Percentiles rank a stretch among this genome's conserved stretches.
Evolutionary conservation across 192 early-diverging fungal species (phyloP).

Genomic region (Linnemannia elongata): DNA sequence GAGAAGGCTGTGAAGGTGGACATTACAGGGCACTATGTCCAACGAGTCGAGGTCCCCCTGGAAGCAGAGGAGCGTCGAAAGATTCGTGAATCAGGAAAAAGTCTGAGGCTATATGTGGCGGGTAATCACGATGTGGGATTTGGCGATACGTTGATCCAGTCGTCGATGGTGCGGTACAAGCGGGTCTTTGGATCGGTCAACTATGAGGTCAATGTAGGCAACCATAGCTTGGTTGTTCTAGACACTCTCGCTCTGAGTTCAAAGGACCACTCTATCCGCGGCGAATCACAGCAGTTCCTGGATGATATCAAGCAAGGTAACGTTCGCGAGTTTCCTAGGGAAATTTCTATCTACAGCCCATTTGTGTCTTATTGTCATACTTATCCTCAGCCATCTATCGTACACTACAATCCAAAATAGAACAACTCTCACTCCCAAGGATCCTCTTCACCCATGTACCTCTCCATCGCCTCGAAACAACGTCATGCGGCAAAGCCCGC

Average conservation of each 20-base stretch:
- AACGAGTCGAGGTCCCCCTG: conserved; percentile 17
- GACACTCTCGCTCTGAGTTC: conserved; percentile 84
- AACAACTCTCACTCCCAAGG: conserved; percentile 51
- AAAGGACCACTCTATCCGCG: conserved; percentile 45
- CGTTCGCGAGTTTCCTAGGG: neutral
- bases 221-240: conserved; percentile 77
- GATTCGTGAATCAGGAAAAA: conserved; percentile 37
- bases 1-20: conserved; percentile 61
- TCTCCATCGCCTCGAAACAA: conserved; percentile 74
- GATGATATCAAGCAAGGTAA: conserved; percentile 57
- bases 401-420: conserved; percentile 7
- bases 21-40: conserved; percentile 22
- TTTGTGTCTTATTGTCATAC: neutral
- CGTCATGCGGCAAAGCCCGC: conserved; percentile 80
- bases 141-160: conserved; percentile 66
- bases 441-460: conserved; percentile 93
- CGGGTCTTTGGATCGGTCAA: conserved; percentile 68
- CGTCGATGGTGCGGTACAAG: conserved; percentile 63
- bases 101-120: conserved; percentile 72
- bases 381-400: too few species aligned
- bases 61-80: conserved; percentile 10
- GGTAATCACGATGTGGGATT: conserved; percentile 98
- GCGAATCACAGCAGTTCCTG: conserved; percentile 68
- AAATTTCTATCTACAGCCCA: neutral
- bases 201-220: conserved; percentile 63